Percentiles rank a stretch among this genome's conserved stretches.
Conservation (phyloP, 495 filamentous ascomycete species). For the Aspergillus taichungensis region DNA sequence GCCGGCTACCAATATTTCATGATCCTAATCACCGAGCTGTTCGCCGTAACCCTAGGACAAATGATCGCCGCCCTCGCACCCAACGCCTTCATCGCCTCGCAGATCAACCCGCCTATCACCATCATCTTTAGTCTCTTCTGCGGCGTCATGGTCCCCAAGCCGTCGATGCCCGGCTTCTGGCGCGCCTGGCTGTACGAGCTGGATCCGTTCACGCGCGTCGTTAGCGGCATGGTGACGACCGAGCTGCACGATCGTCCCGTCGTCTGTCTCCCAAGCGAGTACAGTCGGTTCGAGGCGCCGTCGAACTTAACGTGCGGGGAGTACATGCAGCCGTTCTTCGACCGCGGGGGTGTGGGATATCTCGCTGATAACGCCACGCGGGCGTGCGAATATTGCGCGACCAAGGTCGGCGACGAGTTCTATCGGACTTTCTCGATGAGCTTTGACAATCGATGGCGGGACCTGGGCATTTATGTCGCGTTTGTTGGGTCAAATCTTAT, state of each 20-base stretch:
- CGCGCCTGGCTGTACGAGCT: constrained; percentile 72
- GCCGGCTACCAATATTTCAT: constrained; percentile 81
- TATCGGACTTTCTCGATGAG: constrained; percentile 54
- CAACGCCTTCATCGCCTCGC: constrained; percentile 57
- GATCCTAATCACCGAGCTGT: constrained; percentile 66
- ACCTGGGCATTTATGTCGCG: constrained; percentile 65
- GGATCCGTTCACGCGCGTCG: constrained; percentile 75
- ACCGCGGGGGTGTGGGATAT: constrained; percentile 56
- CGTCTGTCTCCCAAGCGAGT: constrained; percentile 44
- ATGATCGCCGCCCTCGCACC: constrained; percentile 61
- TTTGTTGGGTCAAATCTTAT: constrained; percentile 71
- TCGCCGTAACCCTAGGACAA: constrained; percentile 66
- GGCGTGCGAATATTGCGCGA: constrained; percentile 69
- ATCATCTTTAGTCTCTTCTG: constrained; percentile 70
- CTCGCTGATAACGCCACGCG: constrained; percentile 48
- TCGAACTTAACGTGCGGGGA: constrained; percentile 53
- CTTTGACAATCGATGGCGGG: constrained; percentile 65
- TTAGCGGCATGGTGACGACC: constrained; percentile 69
- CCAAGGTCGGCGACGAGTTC: constrained; percentile 68
- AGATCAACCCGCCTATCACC: constrained; percentile 63
- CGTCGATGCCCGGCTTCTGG: constrained; percentile 72
- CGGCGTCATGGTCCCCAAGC: constrained; percentile 69
- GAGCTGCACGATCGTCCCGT: constrained; percentile 61
- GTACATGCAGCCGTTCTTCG: constrained; percentile 67
- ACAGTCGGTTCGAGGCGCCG: constrained; percentile 55